Base-by-base conservation (phyloP, 2,329 filamentous ascomycete species). In the Lecanoromycetidae sp. region DNA sequence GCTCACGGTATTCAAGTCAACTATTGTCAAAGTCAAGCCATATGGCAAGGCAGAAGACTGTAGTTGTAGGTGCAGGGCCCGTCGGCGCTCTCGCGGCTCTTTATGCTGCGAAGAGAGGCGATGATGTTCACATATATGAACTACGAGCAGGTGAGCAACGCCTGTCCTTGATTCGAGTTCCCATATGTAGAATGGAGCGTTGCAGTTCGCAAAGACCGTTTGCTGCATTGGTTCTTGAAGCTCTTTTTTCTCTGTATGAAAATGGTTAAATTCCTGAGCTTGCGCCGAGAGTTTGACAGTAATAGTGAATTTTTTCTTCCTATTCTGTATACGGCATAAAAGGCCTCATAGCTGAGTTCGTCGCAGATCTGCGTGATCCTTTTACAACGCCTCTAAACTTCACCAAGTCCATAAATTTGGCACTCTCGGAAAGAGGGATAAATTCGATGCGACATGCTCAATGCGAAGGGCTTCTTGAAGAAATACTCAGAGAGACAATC, bases 371-470 rank as follows among this genome's bases (percentile, higher is more conserved):
- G 40, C 80, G 91, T 33, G 80, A 93, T 61, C 80, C 84, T 2
- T 75, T 78, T 2, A 94, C 85, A 0, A 79, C 80, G 25, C 88
- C 90, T 3, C 72, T 96, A 52, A 95, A 95, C 65, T 95, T 95
- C 61, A 94, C 88, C 51, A 94, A 87, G 63, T 96, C 91, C n/a
- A 98, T 98, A 70, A 98, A 98, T 61, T 69, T 98, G 46, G 90
- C 91, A 19, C 72, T 98, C 1, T 96, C 91, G 0, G 88, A 96
- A 62, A 80, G 91, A 49, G 91, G 91, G 26, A 88, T 96, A 62
- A 84, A 91, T 63, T 85, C 90, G 19, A 81, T 98, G 66, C 76
- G 77, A 44, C 71, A 84, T 56, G 78, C 84, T 1, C 76, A 78
- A 22, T 75, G 80, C 26, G 67, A 77, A 3, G 74, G 71, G 3